Base-by-base conservation (phyloP, 305 asterid species). In the Fraxinus sp. region DNA sequence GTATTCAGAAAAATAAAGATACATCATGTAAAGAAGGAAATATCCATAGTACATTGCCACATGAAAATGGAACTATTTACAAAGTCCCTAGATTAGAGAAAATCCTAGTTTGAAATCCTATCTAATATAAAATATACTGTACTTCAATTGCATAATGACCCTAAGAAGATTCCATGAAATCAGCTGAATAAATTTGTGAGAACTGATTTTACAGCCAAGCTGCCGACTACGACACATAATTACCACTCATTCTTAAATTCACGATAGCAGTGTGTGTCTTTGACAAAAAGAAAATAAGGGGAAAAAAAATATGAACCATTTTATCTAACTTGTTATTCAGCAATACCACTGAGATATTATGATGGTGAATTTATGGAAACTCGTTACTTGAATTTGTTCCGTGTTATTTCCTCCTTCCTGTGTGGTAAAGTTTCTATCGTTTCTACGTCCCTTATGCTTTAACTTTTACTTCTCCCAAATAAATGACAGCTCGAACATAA, bases 391-490 rank as follows among this genome's bases (percentile, higher is more conserved):
- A 35, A 57, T 52, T 22, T 57, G 28, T 37, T 76, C 37, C 2
- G 0, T 35, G 79, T 76, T 68, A 46, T 76, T 32, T 68, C 74
- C 26, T 49, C 52, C 41, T 77, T 33, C 73, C 70, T 3, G 72
- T 33, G 77, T 13, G 5, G 68, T 62, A 62, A 62, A 62, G 33
- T 9, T 62, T 62, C 72, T 24, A 62, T 62, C 6, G 11, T 26
- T 57, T 41, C 33, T 7, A 22, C 68, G 72, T 55, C 82, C 35
- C 32, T 44, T 59, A 8, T 8, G 26, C 7, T 55, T 57, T 77
- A 71, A 14, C 37, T 78, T 75, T 22, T 79, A 64, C 79, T 66
- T 75, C 83, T 59, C 35, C 26, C 66, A 74, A 41, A 57, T 28
- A 74, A 77, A 78, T 24, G 39, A n/a, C 52, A 80, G 35, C 46